Percentiles rank a stretch among this genome's conserved stretches.
These are phyloP conservation scores for Veloporphyrellus conicus DNA, from an alignment of 1,284 basidiomycete genomes.

Conservation along the genomic window DNA sequence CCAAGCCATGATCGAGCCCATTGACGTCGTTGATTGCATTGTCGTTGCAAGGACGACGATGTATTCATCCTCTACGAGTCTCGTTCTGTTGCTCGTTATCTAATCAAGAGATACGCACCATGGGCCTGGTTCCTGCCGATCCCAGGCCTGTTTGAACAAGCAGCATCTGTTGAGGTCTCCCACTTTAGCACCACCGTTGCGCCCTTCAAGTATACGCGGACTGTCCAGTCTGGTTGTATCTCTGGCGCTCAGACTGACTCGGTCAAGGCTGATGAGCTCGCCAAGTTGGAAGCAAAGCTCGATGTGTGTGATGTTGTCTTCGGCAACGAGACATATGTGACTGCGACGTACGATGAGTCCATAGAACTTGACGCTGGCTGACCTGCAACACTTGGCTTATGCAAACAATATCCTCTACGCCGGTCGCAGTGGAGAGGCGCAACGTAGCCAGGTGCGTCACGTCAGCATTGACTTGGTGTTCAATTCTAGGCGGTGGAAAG, in stretches of 20 bases:
- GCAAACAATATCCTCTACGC: slow-evolving; percentile 21
- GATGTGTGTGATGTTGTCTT: slow-evolving; percentile 47
- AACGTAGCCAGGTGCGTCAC: slow-evolving; percentile 25
- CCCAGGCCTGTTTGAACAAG: slow-evolving; percentile 34
- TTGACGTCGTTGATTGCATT: not conserved
- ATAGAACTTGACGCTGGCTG: slow-evolving; percentile 45
- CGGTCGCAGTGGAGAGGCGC: slow-evolving; percentile 14
- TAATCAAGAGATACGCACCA: slow-evolving; percentile 44
- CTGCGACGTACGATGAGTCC: slow-evolving; percentile 37
- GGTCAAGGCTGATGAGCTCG: slow-evolving; percentile 24
- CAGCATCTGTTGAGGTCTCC: slow-evolving; percentile 24
- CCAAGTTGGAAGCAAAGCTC: slow-evolving; percentile 35
- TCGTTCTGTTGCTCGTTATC: slow-evolving; percentile 50
- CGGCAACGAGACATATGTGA: slow-evolving; percentile 45
- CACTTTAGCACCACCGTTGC: slow-evolving; percentile 31
- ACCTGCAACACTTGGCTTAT: slow-evolving; percentile 52
- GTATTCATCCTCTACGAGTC: slow-evolving; percentile 47
- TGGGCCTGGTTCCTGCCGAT: slow-evolving; percentile 33
- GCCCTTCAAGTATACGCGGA: no score
- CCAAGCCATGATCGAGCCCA: no score
- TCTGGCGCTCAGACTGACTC: slow-evolving; percentile 21
- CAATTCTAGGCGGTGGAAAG: slow-evolving; percentile 31
- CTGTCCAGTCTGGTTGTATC: no score
- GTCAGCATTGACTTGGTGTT: slow-evolving; percentile 5
- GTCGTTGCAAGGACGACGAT: slow-evolving; percentile 38